Evolutionary conservation across 2,329 filamentous ascomycete genomes (phyloP).

Genomic region (Aspergillus sp.): DNA sequence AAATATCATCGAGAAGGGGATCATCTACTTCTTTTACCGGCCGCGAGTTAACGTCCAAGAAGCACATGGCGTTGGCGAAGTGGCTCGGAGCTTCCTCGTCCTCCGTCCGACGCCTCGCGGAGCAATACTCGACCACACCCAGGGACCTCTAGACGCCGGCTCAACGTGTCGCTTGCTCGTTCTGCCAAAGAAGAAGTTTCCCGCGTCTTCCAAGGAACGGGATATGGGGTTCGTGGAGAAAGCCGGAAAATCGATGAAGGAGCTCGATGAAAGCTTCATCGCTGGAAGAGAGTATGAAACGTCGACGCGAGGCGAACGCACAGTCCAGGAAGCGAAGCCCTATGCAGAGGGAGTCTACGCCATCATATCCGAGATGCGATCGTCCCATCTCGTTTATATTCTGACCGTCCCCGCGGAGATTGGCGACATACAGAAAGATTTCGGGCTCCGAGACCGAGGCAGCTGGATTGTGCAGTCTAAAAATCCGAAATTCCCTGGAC

Average conservation of each 20-base stretch:
- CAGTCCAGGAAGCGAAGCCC: conserved; percentile 59
- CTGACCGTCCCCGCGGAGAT: conserved; percentile 62
- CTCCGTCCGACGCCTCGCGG: conserved; percentile 62
- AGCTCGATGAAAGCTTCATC: conserved; percentile 66
- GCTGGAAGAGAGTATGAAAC: conserved; percentile 60
- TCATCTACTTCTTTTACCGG: conserved; percentile 86
- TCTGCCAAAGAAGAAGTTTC: conserved; percentile 76
- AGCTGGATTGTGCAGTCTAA: conserved; percentile 72
- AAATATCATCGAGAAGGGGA: conserved; percentile 72
- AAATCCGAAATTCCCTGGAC: conserved; percentile 63
- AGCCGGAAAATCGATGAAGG: conserved; percentile 52
- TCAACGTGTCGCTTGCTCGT: conserved; percentile 62
- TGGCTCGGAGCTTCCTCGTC: conserved; percentile 70
- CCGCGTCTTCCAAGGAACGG: conserved; percentile 56
- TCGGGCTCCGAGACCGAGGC: conserved; percentile 62
- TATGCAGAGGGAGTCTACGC: conserved; percentile 82
- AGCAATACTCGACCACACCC: conserved; percentile 50
- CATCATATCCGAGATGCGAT: conserved; percentile 60
- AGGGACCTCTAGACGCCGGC: conserved; percentile 46
- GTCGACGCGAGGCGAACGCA: conserved; percentile 61
- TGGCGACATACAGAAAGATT: conserved; percentile 62
- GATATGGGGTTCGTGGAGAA: conserved; percentile 83
- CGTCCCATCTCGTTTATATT: conserved; percentile 71
- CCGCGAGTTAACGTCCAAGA: conserved; percentile 64
- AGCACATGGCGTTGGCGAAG: conserved; percentile 59